Evolutionary conservation across 371 early-diverging fungal species (phyloP), one percentile per base, ranked within the genome.

Genomic region (Ordospora colligata): DNA sequence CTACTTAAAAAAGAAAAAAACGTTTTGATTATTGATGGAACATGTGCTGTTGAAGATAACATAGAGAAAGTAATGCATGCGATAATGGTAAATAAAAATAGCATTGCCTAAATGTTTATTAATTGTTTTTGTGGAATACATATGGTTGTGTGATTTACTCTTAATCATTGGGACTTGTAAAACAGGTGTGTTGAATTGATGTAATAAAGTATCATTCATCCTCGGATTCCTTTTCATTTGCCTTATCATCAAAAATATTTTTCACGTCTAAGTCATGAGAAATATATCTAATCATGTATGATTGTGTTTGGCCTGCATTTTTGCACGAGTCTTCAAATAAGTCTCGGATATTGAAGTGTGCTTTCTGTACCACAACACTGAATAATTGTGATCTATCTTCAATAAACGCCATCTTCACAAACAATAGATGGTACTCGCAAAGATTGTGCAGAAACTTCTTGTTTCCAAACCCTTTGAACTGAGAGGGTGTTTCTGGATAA

Each of bases 1-100:
- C 42, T 69, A 3, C 52, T 83, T 37, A 58, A 58, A 21, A 62
- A 64, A 17, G 63, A 73, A 70, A 46, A 69, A 47, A 63, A 44
- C 12, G 37, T 74, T 17, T 40, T 58, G 27, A 49, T 69, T 37
- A 40, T 58, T 10, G 58, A 78, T 51, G 78, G 78, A 32, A 50
- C 37, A 8, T 14, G 27, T 45, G 17, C 67, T 21, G n/a, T 68
- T 11, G 46, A 67, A 2, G 62, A 58, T 25, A 58, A 32, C 32
- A 32, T 32, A 32, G 32, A 32, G 32, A 32, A 32, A 32, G 5
- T 32, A 32, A 5, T 32, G 32, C 32, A 32, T 5, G 32, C 32
- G 5, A 32, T 32, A 32, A 32, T 32, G 32, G 32, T 32, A 32
- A 32, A 32, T 32, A 32, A 32, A 32, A 32, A 32, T 32, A 32